Conservation (phyloP, 805 yeast genomes). For the Candida glaebosa region DNA sequence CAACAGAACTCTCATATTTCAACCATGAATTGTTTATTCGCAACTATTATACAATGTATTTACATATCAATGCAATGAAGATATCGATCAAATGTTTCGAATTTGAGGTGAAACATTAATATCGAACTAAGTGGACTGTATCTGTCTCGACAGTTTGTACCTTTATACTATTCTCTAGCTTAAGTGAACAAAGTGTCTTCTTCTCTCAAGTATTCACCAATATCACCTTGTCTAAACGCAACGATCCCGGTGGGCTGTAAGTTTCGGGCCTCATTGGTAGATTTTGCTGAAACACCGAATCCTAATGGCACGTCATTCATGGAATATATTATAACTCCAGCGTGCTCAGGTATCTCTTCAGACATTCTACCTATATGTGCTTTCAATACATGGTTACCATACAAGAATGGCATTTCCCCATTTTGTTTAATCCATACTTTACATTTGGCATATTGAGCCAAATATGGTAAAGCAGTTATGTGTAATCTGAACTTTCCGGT, state of each 20-base stretch:
- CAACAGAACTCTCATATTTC: neutral
- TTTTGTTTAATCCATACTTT: conserved; percentile 95
- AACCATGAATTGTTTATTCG: neutral
- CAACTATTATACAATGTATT: conserved; percentile 1
- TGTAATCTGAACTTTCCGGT: conserved; percentile 95
- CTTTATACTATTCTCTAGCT: too few relatives aligned
- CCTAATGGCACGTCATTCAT: conserved; percentile 94
- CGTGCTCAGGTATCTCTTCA: conserved; percentile 97
- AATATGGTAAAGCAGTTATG: conserved; percentile 80
- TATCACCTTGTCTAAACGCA: conserved; percentile 95
- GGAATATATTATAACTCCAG: conserved; percentile 87
- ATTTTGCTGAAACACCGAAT: conserved; percentile 91
- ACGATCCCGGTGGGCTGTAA: conserved; percentile 93
- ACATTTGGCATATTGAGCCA: conserved; percentile 85
- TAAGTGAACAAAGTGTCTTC: conserved; percentile 93
- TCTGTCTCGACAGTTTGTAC: too few relatives aligned
- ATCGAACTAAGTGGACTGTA: too few relatives aligned
- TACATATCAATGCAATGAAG: neutral
- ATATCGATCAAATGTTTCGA: too few relatives aligned
- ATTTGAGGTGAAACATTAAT: too few relatives aligned
- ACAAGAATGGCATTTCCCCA: conserved; percentile 97
- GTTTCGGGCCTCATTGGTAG: conserved; percentile 82
- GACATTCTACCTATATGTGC: conserved; percentile 97
- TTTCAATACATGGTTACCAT: conserved; percentile 93
- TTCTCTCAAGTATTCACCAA: conserved; percentile 96